Conservation (phyloP, 257 asterid species). For the Forsythia viridissima region DNA sequence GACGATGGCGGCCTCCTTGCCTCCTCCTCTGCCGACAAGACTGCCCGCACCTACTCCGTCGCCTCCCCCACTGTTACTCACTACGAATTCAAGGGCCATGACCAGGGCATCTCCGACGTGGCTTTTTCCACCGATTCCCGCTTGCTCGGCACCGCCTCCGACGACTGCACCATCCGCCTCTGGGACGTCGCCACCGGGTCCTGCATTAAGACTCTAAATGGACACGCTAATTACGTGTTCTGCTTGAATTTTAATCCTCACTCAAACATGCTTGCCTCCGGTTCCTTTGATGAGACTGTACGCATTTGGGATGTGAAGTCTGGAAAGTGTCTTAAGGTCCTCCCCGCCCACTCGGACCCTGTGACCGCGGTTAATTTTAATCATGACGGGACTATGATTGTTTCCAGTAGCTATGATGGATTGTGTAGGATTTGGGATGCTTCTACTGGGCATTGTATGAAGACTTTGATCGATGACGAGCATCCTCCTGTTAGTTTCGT, state of each 20-base stretch:
- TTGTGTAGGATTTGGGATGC: constrained; percentile 97
- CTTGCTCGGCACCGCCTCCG: constrained; percentile 88
- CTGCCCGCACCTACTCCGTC: constrained; percentile 40
- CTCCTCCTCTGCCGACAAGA: constrained; percentile 85
- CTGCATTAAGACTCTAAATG: constrained; percentile 70
- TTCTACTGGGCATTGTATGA: constrained; percentile 86
- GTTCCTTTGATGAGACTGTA: constrained; percentile 90
- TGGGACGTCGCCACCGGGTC: constrained; percentile 79
- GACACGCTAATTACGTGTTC: constrained; percentile 85
- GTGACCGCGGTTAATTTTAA: constrained; percentile 78
- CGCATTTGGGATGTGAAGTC: constrained; percentile 94
- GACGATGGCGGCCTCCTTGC: constrained; percentile 76
- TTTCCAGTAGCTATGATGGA: constrained; percentile 90
- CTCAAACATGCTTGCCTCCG: constrained; percentile 78
- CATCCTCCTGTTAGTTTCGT: constrained; percentile 93
- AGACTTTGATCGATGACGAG: constrained; percentile 90
- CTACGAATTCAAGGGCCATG: constrained; percentile 76
- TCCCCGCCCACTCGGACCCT: constrained; percentile 93
- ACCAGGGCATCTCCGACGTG: constrained; percentile 73
- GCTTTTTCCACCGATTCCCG: constrained; percentile 82
- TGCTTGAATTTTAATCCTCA: constrained; percentile 84
- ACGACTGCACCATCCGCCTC: constrained; percentile 81
- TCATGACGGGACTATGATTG: constrained; percentile 75
- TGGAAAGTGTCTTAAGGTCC: constrained; percentile 82
- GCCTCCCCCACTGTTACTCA: constrained; percentile 29